phyloP scores from a whole-genome alignment of 2,329 filamentous ascomycete species.

The Pseudocercospora eumusae region DNA sequence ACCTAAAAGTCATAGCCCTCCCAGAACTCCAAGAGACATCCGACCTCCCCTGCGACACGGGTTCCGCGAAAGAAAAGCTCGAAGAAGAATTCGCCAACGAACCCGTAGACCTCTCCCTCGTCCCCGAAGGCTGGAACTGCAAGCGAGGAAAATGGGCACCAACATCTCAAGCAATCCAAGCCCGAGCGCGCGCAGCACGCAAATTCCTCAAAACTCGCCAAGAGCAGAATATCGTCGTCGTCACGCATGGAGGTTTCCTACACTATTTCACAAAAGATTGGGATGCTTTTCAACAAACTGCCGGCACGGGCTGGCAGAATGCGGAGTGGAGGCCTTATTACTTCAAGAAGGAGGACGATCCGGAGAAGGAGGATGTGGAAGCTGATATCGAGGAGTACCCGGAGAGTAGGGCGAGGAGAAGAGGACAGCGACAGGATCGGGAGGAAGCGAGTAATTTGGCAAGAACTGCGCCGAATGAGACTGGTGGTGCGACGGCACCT shows the following conservation, averaged over 20 bases:
- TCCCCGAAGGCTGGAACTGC: constrained; percentile 67
- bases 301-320: constrained; percentile 71
- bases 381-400: constrained; percentile 3
- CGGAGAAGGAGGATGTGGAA: not conserved
- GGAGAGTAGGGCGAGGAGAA: constrained; percentile 4
- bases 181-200: constrained; percentile 63
- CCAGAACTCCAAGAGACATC: constrained; percentile 80
- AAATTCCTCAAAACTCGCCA: constrained; percentile 55
- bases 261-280: constrained; percentile 86
- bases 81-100: constrained; percentile 61
- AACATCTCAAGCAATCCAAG: constrained; percentile 55
- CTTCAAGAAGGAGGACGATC: not conserved
- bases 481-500: not conserved
- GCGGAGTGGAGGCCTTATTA: constrained; percentile 56
- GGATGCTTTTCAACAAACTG: constrained; percentile 57
- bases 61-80: constrained; percentile 59
- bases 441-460: constrained; percentile 17
- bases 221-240: constrained; percentile 70
- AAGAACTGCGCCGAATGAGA: constrained; percentile 13
- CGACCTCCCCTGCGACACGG: constrained; percentile 73
- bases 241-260: constrained; percentile 77
- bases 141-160: constrained; percentile 59
- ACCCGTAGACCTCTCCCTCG: constrained; percentile 63
- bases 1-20: constrained; percentile 62
- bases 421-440: constrained; percentile 12